These are phyloP conservation scores for Leishmania amazonensis DNA, from an alignment of 208 protist species.

Conservation along the genomic window DNA sequence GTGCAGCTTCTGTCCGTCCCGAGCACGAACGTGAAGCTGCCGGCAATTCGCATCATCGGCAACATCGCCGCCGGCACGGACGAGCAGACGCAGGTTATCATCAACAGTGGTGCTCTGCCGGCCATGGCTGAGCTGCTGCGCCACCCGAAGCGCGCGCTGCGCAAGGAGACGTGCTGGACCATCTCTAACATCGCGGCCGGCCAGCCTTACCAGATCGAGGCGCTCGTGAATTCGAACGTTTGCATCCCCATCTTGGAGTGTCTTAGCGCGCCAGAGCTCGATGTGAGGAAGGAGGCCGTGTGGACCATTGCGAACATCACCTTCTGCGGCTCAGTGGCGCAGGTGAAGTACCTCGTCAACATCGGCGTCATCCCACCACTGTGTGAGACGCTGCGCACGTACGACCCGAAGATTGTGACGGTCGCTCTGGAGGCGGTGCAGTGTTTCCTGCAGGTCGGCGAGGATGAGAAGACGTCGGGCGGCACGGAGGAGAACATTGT, in stretches of 20 bases:
- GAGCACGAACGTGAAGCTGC: conserved; percentile 83
- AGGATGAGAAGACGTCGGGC: conserved; percentile 51
- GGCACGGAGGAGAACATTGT: conserved; percentile 60
- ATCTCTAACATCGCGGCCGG: conserved; percentile 99
- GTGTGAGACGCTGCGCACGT: conserved; percentile 90
- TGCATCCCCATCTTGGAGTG: conserved; percentile 94
- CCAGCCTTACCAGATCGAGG: conserved; percentile 94
- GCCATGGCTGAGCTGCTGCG: conserved; percentile 82
- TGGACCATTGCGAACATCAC: conserved; percentile 98
- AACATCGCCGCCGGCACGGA: conserved; percentile 99
- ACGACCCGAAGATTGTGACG: conserved; percentile 92
- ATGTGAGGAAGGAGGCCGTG: conserved; percentile 98
- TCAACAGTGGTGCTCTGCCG: conserved; percentile 92
- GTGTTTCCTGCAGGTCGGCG: conserved; percentile 92
- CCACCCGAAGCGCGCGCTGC: conserved; percentile 87
- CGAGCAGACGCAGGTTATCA: conserved; percentile 95
- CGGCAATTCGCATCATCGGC: conserved; percentile 96
- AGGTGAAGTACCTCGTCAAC: conserved; percentile 93
- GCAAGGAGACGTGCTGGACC: conserved; percentile 99
- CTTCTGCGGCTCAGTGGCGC: conserved; percentile 88
- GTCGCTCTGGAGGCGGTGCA: conserved; percentile 97
- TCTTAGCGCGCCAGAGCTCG: conserved; percentile 87
- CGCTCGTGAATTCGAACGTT: conserved; percentile 89
- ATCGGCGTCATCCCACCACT: conserved; percentile 91
- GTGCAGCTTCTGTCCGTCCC: conserved; percentile 93